Evolutionary conservation across 768 basidiomycete genomes (phyloP), one percentile per base, ranked within the genome.

Genomic region (Holtermanniella nyarrowii): DNA sequence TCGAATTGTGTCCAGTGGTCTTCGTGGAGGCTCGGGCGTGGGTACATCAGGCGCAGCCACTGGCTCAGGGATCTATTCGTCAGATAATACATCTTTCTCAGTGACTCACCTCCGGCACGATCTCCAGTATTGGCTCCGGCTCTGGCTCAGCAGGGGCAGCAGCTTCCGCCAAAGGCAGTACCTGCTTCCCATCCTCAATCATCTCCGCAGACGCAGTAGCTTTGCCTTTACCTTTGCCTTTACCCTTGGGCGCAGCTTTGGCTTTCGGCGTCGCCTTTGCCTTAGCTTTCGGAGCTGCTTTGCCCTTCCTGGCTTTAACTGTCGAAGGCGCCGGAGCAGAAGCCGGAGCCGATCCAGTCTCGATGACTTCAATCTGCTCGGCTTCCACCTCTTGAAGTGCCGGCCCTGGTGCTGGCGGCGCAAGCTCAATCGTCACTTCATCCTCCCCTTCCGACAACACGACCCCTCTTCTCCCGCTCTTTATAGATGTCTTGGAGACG

Each of bases 351-450:
- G n/a, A n/a, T n/a, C n/a, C n/a, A n/a, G n/a, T n/a, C n/a, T n/a
- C n/a, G n/a, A n/a, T n/a, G n/a, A n/a, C 31, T 37, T 24, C 43
- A 18, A 31, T 21, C 20, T 52, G 46, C 18, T n/a, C 7, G 13
- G 21, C 24, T 2, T 42, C 26, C n/a, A 44, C 4, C 16, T 46
- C 26, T 14, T 11, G 42, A 7, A 51, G 26, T 18, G 13, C 13
- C 44, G 26, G 21, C 4, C 23, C 26, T 18, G 16, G 26, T 16
- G 39, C 44, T 5, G 42, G 46, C 3, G 53, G 42, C 7, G 37
- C 24, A 20, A 41, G 49, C 27, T 49, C 53, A 5, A 52, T 43
- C n/a, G 40, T 25, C 18, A 42, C 52, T 44, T 48, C 47, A 18
- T 23, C 42, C 21, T 46, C 50, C 10, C 16, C 31, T 7, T 37